These are phyloP conservation scores for Myxozyma melibiosi DNA, from an alignment of 805 yeast genomes.

Conservation along the genomic window DNA sequence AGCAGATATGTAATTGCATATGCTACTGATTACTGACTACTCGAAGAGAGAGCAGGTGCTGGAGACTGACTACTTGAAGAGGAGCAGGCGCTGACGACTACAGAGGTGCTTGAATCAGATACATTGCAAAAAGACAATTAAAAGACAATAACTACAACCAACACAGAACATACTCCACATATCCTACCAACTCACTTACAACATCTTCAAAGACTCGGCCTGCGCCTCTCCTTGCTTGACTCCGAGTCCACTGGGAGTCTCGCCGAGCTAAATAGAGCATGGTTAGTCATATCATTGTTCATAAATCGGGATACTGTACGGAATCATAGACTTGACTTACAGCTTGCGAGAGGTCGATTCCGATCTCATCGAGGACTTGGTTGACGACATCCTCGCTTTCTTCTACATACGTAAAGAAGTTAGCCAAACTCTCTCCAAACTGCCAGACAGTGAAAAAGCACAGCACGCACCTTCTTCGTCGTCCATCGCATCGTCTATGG, in stretches of 20 bases:
- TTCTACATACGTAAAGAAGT: conserved; percentile 19
- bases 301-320: neutral
- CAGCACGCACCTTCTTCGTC: conserved; percentile 62
- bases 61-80: too few species aligned
- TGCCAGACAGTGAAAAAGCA: neutral
- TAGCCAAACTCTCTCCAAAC: too few species aligned
- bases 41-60: too few species aligned
- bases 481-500: conserved; percentile 94
- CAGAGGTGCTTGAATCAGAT: too few species aligned
- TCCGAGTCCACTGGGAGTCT: conserved; percentile 44
- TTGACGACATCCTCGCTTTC: conserved; percentile 52
- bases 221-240: conserved; percentile 7
- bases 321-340: conserved; percentile 18
- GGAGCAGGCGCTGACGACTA: too few species aligned
- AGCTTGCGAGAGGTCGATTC: conserved; percentile 70
- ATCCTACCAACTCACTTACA: neutral
- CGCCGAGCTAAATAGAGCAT: too few species aligned
- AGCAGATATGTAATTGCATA: neutral
- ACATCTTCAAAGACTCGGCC: conserved; percentile 20
- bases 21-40: neutral
- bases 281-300: neutral
- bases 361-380: conserved; percentile 93
- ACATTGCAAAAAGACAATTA: too few species aligned
- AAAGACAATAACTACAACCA: neutral
- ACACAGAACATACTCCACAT: neutral